Conservation (phyloP, 2,329 filamentous ascomycete species). For the Lachnellula occidentalis region DNA sequence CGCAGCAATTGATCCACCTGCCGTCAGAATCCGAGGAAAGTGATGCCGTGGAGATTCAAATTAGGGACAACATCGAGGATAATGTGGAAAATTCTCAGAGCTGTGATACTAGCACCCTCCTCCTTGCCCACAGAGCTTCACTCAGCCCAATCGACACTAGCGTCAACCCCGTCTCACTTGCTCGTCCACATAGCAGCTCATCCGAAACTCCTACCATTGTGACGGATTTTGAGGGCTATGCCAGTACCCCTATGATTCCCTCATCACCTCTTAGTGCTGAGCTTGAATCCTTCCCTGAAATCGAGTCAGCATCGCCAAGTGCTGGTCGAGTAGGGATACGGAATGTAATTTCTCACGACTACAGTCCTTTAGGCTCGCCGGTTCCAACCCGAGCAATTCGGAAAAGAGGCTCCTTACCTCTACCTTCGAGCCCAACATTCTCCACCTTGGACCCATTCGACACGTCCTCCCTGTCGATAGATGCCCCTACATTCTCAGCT, state of each 20-base stretch:
- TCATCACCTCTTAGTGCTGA: constrained; percentile 7
- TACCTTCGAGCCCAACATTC: constrained; percentile 17
- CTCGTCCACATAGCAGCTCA: constrained; percentile 15
- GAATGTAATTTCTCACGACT: constrained; percentile 13
- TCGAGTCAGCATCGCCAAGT: constrained; percentile 21
- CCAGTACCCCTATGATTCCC: constrained; percentile 2
- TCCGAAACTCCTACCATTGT: constrained; percentile 21
- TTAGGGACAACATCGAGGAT: background rate
- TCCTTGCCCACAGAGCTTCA: constrained; percentile 7
- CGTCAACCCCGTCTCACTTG: constrained; percentile 4
- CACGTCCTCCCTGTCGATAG: constrained; percentile 12
- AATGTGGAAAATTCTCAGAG: background rate
- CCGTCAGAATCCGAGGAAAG: background rate
- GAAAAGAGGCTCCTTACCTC: constrained; percentile 10
- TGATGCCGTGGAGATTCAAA: background rate
- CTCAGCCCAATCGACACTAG: constrained; percentile 2
- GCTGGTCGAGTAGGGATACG: constrained; percentile 16
- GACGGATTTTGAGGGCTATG: constrained; percentile 4
- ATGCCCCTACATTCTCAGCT: constrained; percentile 20
- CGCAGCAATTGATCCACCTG: background rate
- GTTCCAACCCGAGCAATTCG: constrained; percentile 8
- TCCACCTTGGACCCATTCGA: constrained; percentile 8
- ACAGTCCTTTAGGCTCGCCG: constrained; percentile 23
- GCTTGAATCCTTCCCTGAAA: constrained; percentile 4
- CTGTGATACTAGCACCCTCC: constrained; percentile 4